These are phyloP conservation scores for Cicer yamashitae DNA, from an alignment of 306 rosid genomes.

Conservation along the genomic window DNA sequence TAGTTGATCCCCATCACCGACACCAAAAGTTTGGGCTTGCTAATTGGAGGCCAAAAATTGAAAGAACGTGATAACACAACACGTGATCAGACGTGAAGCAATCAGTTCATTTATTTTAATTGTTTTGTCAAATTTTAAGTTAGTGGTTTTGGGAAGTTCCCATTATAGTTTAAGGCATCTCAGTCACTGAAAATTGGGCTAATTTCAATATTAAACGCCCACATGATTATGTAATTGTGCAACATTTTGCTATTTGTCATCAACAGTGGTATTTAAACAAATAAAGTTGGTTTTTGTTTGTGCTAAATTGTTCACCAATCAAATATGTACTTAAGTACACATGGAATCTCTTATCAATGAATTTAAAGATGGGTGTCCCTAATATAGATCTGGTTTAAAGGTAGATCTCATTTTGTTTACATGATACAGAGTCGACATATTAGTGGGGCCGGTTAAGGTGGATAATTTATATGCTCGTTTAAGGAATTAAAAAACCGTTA, in stretches of 20 bases:
- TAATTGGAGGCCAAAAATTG: conserved; percentile 28
- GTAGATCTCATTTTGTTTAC: background rate
- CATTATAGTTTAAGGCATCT: conserved; percentile 12
- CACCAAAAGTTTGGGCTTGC: conserved; percentile 29
- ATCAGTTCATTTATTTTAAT: conserved; percentile 8
- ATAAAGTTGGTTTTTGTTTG: background rate
- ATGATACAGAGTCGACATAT: background rate
- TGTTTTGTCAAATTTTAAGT: background rate
- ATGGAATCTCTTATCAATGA: background rate
- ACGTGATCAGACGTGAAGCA: conserved; percentile 39
- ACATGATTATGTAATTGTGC: conserved; percentile 16
- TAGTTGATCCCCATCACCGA: conserved; percentile 46
- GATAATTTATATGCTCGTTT: background rate
- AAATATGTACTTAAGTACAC: background rate
- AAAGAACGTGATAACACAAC: conserved; percentile 14
- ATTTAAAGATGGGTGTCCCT: background rate
- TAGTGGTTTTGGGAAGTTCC: background rate
- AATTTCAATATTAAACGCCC: background rate
- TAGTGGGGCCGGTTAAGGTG: background rate
- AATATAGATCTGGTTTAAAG: background rate
- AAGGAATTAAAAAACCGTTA: background rate
- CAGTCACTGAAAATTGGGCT: background rate
- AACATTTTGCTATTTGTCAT: conserved; percentile 4
- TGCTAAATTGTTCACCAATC: background rate
- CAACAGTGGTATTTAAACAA: conserved; percentile 1